phyloP scores from a whole-genome alignment of 306 rosid genomes.

The Inga laurina region DNA sequence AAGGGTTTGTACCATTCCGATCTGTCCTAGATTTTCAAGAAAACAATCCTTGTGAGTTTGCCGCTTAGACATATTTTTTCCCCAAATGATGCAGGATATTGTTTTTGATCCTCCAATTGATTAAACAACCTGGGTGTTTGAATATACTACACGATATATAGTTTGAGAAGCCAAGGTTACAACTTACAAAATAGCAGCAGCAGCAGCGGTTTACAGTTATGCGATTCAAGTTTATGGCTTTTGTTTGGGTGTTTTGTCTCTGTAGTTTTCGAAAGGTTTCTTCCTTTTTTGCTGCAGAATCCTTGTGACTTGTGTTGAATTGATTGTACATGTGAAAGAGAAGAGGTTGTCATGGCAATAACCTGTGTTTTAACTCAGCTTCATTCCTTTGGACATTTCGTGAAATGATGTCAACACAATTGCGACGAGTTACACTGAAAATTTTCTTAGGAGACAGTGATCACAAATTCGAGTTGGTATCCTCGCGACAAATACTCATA shows the following conservation, averaged over 20 bases:
- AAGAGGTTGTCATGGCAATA: slow-evolving; percentile 7
- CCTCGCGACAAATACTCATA: background rate
- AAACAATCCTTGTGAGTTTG: background rate
- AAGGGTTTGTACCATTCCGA: slow-evolving; percentile 57
- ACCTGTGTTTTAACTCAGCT: background rate
- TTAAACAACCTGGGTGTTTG: slow-evolving; percentile 33
- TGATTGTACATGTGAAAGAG: slow-evolving; percentile 1
- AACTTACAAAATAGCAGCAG: slow-evolving; percentile 34
- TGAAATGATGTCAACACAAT: slow-evolving; percentile 28
- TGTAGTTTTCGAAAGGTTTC: slow-evolving; percentile 25
- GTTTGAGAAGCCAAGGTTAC: slow-evolving; percentile 44
- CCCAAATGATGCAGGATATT: slow-evolving; percentile 69
- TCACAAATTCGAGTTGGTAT: slow-evolving; percentile 8
- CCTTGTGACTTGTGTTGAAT: slow-evolving; percentile 5
- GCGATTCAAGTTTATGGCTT: slow-evolving; percentile 30
- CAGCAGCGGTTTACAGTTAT: slow-evolving; percentile 29
- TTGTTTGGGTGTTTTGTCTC: slow-evolving; percentile 29
- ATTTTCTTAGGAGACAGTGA: slow-evolving; percentile 1
- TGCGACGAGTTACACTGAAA: background rate
- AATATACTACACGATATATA: slow-evolving; percentile 31
- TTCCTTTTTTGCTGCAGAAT: slow-evolving; percentile 34
- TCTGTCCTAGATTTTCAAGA: slow-evolving; percentile 5
- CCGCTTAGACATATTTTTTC: slow-evolving; percentile 2
- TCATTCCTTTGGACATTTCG: slow-evolving; percentile 2
- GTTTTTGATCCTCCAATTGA: slow-evolving; percentile 72